phyloP scores from a whole-genome alignment of 225 moss, liverwort and hornwort species.

The Ulota crispa region DNA sequence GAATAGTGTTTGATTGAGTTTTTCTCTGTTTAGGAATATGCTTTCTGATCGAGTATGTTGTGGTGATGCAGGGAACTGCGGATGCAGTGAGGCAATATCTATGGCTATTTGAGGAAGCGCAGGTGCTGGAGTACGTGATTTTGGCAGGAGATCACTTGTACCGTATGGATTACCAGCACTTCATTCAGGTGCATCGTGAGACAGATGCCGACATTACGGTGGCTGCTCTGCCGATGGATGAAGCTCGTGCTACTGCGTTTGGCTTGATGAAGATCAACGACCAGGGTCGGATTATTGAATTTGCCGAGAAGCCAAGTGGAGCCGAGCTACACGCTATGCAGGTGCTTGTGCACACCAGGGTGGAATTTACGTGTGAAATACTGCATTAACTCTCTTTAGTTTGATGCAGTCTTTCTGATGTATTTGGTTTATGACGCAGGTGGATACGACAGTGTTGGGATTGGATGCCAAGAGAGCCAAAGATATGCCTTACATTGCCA shows the following conservation, averaged over 20 bases:
- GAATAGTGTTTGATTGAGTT: background rate
- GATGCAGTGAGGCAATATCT: slow-evolving; percentile 97
- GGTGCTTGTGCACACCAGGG: slow-evolving; percentile 20
- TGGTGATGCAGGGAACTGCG: slow-evolving; percentile 69
- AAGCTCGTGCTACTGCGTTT: slow-evolving; percentile 85
- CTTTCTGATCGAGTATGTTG: background rate
- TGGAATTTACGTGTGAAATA: too few species aligned
- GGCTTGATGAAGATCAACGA: slow-evolving; percentile 95
- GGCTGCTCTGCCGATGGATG: slow-evolving; percentile 93
- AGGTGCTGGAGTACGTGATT: slow-evolving; percentile 86
- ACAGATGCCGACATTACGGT: slow-evolving; percentile 94
- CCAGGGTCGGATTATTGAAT: slow-evolving; percentile 78
- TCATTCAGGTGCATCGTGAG: slow-evolving; percentile 81
- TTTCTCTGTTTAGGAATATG: background rate
- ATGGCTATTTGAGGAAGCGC: slow-evolving; percentile 97
- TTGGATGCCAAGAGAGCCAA: slow-evolving; percentile 80
- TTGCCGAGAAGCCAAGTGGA: slow-evolving; percentile 86
- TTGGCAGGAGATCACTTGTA: slow-evolving; percentile 96
- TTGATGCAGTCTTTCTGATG: background rate
- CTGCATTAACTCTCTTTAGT: background rate
- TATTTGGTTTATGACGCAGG: slow-evolving; percentile 21
- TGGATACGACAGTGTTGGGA: slow-evolving; percentile 86
- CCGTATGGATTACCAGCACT: slow-evolving; percentile 98
- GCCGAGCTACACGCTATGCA: slow-evolving; percentile 80
- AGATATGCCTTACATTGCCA: slow-evolving; percentile 93